Percentiles rank a stretch among this genome's conserved stretches.
phyloP scores from a whole-genome alignment of 2,329 filamentous ascomycete species.

The Penicillium sp. region DNA sequence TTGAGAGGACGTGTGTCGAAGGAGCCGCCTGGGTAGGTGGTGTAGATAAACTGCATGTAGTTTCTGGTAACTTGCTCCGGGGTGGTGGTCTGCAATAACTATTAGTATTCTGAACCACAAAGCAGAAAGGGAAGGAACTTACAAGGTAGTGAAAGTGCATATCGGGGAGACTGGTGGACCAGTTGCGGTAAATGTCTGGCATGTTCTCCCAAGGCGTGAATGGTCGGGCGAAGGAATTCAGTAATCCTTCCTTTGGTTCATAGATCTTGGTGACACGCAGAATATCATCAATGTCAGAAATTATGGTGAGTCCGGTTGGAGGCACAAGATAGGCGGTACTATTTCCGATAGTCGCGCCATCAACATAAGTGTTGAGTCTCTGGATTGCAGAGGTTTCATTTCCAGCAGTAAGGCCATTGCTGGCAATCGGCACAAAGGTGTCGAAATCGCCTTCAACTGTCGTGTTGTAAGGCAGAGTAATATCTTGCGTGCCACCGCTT shows the following conservation, averaged over 20 bases:
- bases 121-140: not conserved
- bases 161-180: constrained; percentile 26
- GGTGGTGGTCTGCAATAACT: constrained; percentile 62
- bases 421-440: not conserved
- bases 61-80: constrained; percentile 72
- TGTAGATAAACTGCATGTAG: constrained; percentile 74
- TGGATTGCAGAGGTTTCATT: constrained; percentile 59
- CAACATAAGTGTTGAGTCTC: constrained; percentile 62
- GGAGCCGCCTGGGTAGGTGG: constrained; percentile 69
- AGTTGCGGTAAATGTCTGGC: constrained; percentile 73
- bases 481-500: constrained; percentile 57
- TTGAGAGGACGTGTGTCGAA: constrained; percentile 76
- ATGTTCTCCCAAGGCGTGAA: constrained; percentile 74
- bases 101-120: not conserved
- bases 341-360: constrained; percentile 47
- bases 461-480: constrained; percentile 55
- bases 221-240: constrained; percentile 70
- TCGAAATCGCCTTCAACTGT: not conserved
- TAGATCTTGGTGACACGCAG: constrained; percentile 78
- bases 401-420: not conserved
- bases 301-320: constrained; percentile 62
- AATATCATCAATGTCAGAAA: constrained; percentile 77
- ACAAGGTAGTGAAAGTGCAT: not conserved
- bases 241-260: constrained; percentile 65
- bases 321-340: constrained; percentile 70